Percentiles rank a stretch among this genome's conserved stretches.
These are phyloP conservation scores for Meira nashicola DNA, from an alignment of 1,284 basidiomycete species.

Conservation along the genomic window DNA sequence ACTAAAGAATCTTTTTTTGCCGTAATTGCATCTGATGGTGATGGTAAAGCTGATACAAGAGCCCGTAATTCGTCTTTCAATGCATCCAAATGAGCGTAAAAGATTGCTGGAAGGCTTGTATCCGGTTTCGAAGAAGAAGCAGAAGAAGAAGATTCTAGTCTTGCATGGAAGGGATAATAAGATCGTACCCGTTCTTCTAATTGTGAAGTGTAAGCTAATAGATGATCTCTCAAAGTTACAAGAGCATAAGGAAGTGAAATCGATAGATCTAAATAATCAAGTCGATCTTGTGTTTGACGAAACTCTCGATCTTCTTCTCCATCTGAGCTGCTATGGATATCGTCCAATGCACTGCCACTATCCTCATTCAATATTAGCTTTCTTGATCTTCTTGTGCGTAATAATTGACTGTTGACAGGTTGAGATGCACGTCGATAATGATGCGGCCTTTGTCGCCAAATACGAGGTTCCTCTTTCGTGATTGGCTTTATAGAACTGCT, in stretches of 20 bases:
- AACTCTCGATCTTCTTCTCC: too few relatives aligned
- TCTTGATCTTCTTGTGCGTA: too few relatives aligned
- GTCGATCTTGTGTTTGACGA: neutral
- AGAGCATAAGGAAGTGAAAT: constrained; percentile 34
- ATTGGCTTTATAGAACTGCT: too few relatives aligned
- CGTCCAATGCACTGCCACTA: too few relatives aligned
- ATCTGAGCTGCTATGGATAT: too few relatives aligned
- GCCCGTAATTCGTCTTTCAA: constrained; percentile 31
- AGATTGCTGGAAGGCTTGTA: constrained; percentile 5
- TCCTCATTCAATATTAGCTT: too few relatives aligned
- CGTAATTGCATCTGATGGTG: constrained; percentile 13
- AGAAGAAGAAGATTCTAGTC: constrained; percentile 8
- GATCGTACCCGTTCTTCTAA: constrained; percentile 27
- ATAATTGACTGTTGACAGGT: too few relatives aligned
- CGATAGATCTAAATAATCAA: constrained; percentile 33
- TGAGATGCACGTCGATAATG: too few relatives aligned
- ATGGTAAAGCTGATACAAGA: constrained; percentile 25
- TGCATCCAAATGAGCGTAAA: constrained; percentile 37
- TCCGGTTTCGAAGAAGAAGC: constrained; percentile 9
- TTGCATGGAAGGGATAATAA: constrained; percentile 15
- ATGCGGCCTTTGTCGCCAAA: too few relatives aligned
- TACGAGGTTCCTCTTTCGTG: too few relatives aligned
- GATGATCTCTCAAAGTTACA: constrained; percentile 27
- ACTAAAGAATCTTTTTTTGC: too few relatives aligned
- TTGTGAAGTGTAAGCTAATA: constrained; percentile 31